Conservation (phyloP, 768 basidiomycete genomes). For the Rhodosporidiobolus sp. region DNA sequence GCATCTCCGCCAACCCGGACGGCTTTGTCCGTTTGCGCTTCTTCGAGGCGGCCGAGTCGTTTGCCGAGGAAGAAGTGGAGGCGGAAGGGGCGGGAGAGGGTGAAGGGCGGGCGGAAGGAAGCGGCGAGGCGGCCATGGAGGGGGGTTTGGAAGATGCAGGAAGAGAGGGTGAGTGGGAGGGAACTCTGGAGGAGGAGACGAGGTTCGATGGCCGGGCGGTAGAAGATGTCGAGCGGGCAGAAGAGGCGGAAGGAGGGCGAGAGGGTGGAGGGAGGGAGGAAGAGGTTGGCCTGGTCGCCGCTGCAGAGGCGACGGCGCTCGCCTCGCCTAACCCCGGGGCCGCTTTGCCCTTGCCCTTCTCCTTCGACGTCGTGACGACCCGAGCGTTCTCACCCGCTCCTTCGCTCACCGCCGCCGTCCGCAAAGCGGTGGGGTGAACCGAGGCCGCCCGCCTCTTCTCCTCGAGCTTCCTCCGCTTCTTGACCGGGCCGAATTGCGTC, state of each 20-base stretch:
- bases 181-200: too few relatives aligned
- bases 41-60: background rate
- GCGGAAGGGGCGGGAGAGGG: background rate
- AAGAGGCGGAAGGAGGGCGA: too few relatives aligned
- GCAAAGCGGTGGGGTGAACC: slow-evolving; percentile 8
- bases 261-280: too few relatives aligned
- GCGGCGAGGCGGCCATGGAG: background rate
- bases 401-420: background rate
- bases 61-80: background rate
- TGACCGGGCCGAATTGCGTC: slow-evolving; percentile 3
- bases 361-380: too few relatives aligned
- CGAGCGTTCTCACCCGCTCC: too few relatives aligned
- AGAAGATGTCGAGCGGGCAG: too few relatives aligned
- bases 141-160: background rate
- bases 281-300: too few relatives aligned
- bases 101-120: background rate
- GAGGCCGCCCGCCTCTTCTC: background rate
- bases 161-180: background rate
- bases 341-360: too few relatives aligned
- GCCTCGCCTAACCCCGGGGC: too few relatives aligned
- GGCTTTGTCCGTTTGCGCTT: slow-evolving; percentile 29
- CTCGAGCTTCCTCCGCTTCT: slow-evolving; percentile 6
- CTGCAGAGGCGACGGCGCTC: too few relatives aligned
- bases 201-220: too few relatives aligned
- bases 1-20: slow-evolving; percentile 23